Conservation (phyloP, 2,329 filamentous ascomycete species). For the Diaporthe ilicicola region DNA sequence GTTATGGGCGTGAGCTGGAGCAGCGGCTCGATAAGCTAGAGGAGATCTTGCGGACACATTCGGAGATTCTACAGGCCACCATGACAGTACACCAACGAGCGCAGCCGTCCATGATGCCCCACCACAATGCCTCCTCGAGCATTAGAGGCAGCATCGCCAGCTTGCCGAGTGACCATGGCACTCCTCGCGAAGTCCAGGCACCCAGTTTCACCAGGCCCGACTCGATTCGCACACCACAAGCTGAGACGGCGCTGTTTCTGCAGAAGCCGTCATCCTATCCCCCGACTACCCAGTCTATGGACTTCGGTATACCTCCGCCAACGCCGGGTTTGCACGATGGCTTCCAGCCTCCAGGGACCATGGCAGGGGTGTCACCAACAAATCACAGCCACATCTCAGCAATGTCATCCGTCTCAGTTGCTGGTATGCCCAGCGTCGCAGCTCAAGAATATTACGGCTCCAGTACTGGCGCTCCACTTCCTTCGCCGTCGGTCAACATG, state of each 20-base stretch:
- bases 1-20: slow-evolving; percentile 78
- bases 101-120: slow-evolving; percentile 34
- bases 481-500: slow-evolving; percentile 66
- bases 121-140: slow-evolving; percentile 48
- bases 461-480: slow-evolving; percentile 50
- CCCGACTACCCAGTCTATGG: slow-evolving; percentile 55
- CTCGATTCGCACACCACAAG: slow-evolving; percentile 58
- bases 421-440: slow-evolving; percentile 50
- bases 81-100: slow-evolving; percentile 49
- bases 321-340: slow-evolving; percentile 59
- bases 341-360: slow-evolving; percentile 54
- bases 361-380: slow-evolving; percentile 50
- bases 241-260: slow-evolving; percentile 66
- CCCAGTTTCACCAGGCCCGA: slow-evolving; percentile 61
- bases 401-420: slow-evolving; percentile 29
- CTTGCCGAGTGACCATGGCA: slow-evolving; percentile 63
- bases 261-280: slow-evolving; percentile 65
- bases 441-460: slow-evolving; percentile 61
- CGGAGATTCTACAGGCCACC: slow-evolving; percentile 70
- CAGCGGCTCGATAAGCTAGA: slow-evolving; percentile 76
- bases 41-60: slow-evolving; percentile 70
- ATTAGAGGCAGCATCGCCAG: slow-evolving; percentile 60
- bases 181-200: slow-evolving; percentile 56
- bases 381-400: slow-evolving; percentile 45
- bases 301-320: slow-evolving; percentile 58